These are phyloP conservation scores for Suillus ampliporus DNA, from an alignment of 768 basidiomycete species.

Conservation along the genomic window DNA sequence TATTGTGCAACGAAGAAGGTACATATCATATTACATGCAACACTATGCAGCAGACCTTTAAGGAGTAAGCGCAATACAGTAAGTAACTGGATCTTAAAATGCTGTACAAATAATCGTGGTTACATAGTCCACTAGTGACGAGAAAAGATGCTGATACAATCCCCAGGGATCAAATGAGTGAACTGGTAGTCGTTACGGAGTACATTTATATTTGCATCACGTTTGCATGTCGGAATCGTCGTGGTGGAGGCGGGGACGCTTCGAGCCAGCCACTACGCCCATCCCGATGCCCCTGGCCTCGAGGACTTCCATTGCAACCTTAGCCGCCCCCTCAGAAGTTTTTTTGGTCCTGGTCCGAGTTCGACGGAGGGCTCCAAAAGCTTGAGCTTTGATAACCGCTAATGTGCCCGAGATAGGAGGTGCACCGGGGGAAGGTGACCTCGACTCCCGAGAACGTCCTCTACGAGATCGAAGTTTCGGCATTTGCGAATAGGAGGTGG, in stretches of 20 bases:
- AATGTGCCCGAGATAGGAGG: slow-evolving; percentile 76
- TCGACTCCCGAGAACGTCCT: slow-evolving; percentile 50
- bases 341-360: slow-evolving; percentile 78
- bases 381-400: slow-evolving; percentile 90
- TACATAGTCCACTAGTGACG: slow-evolving; percentile 23
- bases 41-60: slow-evolving; percentile 41
- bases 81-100: slow-evolving; percentile 35
- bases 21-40: slow-evolving; percentile 44
- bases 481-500: slow-evolving; percentile 44
- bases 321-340: slow-evolving; percentile 70
- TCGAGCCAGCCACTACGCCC: slow-evolving; percentile 45
- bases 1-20: slow-evolving; percentile 38
- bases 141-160: slow-evolving; percentile 9
- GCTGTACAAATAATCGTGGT: slow-evolving; percentile 26
- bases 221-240: slow-evolving; percentile 54
- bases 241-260: slow-evolving; percentile 53
- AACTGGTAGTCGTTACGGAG: slow-evolving; percentile 3
- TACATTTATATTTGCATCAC: slow-evolving; percentile 28
- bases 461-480: slow-evolving; percentile 56
- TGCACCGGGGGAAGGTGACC: slow-evolving; percentile 52
- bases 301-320: slow-evolving; percentile 80
- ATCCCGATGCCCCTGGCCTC: slow-evolving; percentile 77
- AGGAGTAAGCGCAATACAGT: slow-evolving; percentile 36
- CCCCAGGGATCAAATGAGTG: slow-evolving; percentile 10
- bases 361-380: slow-evolving; percentile 83